Base-by-base conservation (phyloP, 768 basidiomycete species). In the Tricholoma terreum region DNA sequence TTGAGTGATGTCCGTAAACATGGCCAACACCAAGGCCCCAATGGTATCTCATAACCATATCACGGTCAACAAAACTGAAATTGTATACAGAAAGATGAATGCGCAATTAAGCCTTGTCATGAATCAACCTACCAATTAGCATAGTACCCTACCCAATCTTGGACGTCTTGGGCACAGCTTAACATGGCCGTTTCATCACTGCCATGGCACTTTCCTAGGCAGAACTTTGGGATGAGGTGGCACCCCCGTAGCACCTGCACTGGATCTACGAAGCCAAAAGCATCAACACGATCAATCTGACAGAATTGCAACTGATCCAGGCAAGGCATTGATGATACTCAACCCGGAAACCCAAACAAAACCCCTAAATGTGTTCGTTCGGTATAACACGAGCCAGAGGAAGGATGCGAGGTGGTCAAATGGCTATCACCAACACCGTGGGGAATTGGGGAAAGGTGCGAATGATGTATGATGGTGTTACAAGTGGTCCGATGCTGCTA, bases 181-280 rank as follows among this genome's bases (percentile, higher is more conserved):
- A 48, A 56, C n/a, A 51, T 2, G 2, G 5, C 11, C 49, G n/a
- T 21, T 7, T 1, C 35, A 1, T 36, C 34, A 21, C 19, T 9
- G 1, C 2, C 6, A 14, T 19, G 30, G 4, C 12, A 6, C 22
- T 15, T 51, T 35, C 31, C 33, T 7, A 33, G 6, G 2, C 2
- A 4, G 6, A 34, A 33, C 15, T 24, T 35, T 34, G 60, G 65
- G 12, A 65, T 61, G 0, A 65, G 30, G 38, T 65, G 65, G n/a
- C 53, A 40, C 1, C 31, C 62, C 5, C 60, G 17, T 12, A 65
- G 46, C n/a, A 65, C 54, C 21, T 61, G 42, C 4, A 33, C 52
- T 1, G 64, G 65, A 54, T 65, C 58, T 2, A 65, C 21, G 40
- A 65, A 65, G 9, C 59, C 59, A 51, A 65, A 65, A 1, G 61